These are phyloP conservation scores for Apophysomyces trapeziformis DNA, from an alignment of 371 early-diverging fungal genomes.

Conservation along the genomic window DNA sequence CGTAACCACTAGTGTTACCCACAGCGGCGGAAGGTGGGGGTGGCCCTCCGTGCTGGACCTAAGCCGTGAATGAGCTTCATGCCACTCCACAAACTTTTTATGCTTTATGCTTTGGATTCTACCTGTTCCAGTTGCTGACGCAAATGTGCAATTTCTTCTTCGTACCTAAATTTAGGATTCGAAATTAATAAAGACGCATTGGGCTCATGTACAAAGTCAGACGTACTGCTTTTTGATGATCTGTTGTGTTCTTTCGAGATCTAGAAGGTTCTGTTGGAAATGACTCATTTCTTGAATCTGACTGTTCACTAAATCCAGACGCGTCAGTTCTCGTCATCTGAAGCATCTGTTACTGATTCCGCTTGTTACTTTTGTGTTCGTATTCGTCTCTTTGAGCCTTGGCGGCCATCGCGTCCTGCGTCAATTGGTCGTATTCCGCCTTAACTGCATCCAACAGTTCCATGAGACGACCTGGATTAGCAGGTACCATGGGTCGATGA, in stretches of 20 bases:
- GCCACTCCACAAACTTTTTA: neutral
- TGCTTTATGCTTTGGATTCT: neutral
- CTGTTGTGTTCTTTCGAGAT: slow-evolving; percentile 82
- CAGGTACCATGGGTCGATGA: slow-evolving; percentile 82
- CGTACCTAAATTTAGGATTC: slow-evolving; percentile 37
- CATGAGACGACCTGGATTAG: slow-evolving; percentile 62
- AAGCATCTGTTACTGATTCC: slow-evolving; percentile 2
- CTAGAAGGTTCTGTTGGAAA: slow-evolving; percentile 78
- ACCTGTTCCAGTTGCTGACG: slow-evolving; percentile 51
- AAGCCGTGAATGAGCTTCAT: neutral
- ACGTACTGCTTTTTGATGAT: slow-evolving; percentile 72
- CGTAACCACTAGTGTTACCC: slow-evolving; percentile 13
- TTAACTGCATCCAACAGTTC: slow-evolving; percentile 87
- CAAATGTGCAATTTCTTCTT: slow-evolving; percentile 52
- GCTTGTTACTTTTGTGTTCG: slow-evolving; percentile 79
- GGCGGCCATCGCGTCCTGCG: slow-evolving; percentile 74
- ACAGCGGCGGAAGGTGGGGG: slow-evolving; percentile 10
- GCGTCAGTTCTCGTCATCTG: slow-evolving; percentile 6
- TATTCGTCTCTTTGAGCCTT: slow-evolving; percentile 86
- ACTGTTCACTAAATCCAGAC: slow-evolving; percentile 51
- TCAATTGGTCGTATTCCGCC: slow-evolving; percentile 79
- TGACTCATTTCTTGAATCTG: slow-evolving; percentile 82
- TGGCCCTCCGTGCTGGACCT: slow-evolving; percentile 1
- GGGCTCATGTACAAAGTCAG: slow-evolving; percentile 14
- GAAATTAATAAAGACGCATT: neutral